Conservation (phyloP, 768 basidiomycete species). For the Lactarius hatsudake region DNA sequence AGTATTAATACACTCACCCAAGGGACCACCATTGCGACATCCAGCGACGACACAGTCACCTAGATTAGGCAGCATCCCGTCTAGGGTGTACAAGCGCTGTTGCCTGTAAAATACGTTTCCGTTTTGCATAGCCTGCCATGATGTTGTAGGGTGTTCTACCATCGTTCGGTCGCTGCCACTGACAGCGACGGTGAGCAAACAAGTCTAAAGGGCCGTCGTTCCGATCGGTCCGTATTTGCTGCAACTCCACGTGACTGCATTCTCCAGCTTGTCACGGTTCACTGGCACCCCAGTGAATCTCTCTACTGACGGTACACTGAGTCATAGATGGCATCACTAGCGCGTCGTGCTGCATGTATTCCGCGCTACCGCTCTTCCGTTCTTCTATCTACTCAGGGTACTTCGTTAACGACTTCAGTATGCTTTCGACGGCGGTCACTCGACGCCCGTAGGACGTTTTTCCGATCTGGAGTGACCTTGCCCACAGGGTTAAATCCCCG, state of each 20-base stretch:
- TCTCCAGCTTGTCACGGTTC: not conserved
- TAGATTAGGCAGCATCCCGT: constrained; percentile 75
- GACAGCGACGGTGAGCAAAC: not conserved
- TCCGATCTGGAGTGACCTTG: not conserved
- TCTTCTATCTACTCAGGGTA: not conserved
- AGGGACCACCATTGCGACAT: constrained; percentile 83
- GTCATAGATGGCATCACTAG: constrained; percentile 5
- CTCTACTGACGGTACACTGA: not conserved
- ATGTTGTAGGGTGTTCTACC: constrained; percentile 69
- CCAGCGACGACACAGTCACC: constrained; percentile 77
- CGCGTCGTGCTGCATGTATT: not conserved
- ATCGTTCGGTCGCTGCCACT: constrained; percentile 30
- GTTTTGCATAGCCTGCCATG: constrained; percentile 91
- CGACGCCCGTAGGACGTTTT: constrained; percentile 7
- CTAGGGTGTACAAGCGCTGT: constrained; percentile 79
- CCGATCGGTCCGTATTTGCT: not conserved
- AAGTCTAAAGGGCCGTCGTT: not conserved
- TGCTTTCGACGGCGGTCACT: not conserved
- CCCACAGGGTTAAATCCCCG: constrained; percentile 10
- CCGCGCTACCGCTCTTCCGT: not conserved
- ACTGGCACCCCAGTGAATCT: not conserved
- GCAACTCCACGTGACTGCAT: not conserved
- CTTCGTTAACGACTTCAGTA: not conserved
- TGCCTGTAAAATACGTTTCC: constrained; percentile 85
- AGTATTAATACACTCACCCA: constrained; percentile 52